Evolutionary conservation across 805 yeast genomes (phyloP), one percentile per base, ranked within the genome.

Genomic region (Yarrowia keelungensis): DNA sequence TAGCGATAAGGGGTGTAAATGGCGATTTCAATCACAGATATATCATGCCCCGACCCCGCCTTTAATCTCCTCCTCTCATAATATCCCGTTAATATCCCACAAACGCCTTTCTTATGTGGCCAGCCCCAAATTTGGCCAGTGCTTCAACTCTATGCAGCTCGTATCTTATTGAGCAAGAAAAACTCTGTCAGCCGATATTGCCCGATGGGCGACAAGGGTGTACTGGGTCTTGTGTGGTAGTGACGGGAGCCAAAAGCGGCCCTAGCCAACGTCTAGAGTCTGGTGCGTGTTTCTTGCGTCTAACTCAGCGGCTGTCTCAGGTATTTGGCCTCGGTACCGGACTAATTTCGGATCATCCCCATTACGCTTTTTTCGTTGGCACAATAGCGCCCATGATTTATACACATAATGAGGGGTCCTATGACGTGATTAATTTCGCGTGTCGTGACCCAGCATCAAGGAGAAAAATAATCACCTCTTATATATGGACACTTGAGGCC

Each of bases 341-440:
- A 56, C 62, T 56, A 56, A 56, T 56, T 41, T 56, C 62, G 62
- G 62, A 56, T 56, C 62, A 41, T 56, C 38, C 46, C 39, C 62
- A 56, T n/a, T 56, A 53, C 59, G 47, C 62, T 56, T 56, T 56
- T 39, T 53, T 43, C 8, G 10, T 32, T 32, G 38, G 39, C 50
- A n/a, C 38, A 14, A 8, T 16, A 36, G 58, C 11, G 58, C 43
- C 58, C 58, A 51, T 51, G 43, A 51, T 16, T 32, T 36, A 38
- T 36, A 8, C 26, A 10, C 16, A 10, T 8, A 36, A 19, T 16
- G 45, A 14, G 59, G 26, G 45, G 59, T 19, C 59, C 10, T 36
- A 14, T 19, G 32, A 53, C 19, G 16, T 14, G 19, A 11, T 10
- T 36, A 36, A 50, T 16, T 11, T 8, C n/a, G 38, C 32, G 14